Conservation (phyloP, 306 rosid species). For the Glycyrrhiza uralensis region DNA sequence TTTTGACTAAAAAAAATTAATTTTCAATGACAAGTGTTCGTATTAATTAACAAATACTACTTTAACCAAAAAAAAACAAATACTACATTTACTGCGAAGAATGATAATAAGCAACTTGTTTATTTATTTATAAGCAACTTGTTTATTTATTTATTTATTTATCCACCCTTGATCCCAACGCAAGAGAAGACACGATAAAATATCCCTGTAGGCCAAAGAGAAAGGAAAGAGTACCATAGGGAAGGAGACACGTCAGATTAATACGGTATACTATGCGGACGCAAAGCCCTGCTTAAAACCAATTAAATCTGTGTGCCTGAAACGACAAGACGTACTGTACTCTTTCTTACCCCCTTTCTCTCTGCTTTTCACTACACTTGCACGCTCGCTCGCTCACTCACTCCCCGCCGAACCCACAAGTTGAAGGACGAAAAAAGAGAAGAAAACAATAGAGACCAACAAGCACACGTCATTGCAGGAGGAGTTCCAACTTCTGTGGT, state of each 20-base stretch:
- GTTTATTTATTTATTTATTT: no score
- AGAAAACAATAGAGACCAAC: neutral
- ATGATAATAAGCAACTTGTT: no score
- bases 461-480: neutral
- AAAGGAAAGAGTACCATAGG: neutral
- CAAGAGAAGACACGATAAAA: no score
- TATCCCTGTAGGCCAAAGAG: neutral
- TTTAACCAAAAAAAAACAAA: no score
- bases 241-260: neutral
- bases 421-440: neutral
- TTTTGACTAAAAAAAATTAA: no score
- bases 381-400: neutral
- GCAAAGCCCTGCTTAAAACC: constrained; percentile 23
- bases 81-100: no score
- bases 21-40: no score
- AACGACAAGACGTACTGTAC: constrained; percentile 30
- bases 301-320: neutral
- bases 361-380: neutral
- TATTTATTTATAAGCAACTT: no score
- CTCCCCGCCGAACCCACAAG: neutral
- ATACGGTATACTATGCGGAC: constrained; percentile 29
- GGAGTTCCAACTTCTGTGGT: neutral
- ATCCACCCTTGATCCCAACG: neutral
- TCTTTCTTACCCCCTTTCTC: neutral
- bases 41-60: no score